Base-by-base conservation (phyloP, 169 alveolate genomes). In the Cytauxzoon felis region DNA sequence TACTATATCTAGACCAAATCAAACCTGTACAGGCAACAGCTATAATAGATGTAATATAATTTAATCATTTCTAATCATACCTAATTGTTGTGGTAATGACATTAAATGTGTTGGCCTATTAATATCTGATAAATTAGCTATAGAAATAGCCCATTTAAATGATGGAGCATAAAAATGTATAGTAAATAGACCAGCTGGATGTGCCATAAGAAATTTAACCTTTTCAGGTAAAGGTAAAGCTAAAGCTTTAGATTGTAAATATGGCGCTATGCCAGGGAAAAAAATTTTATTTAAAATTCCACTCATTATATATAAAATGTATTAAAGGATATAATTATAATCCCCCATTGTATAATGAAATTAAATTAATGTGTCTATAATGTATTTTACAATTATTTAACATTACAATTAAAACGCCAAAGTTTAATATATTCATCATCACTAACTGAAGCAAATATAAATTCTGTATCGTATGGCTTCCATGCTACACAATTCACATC, bases 121-220 rank as follows among this genome's bases (percentile, higher is more conserved):
- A 38, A 92, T 75, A 40, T 94, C 97, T 27, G 82, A 86, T 16
- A 94, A 38, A 69, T 94, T 94, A 8, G 98, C 96, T 26, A 93
- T 51, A 5, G 96, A 90, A 29, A 94, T 92, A 34, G 88, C 82
- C 98, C 98, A 94, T 62, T 94, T 94, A 58, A 92, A 89, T 5
- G 95, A 66, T 1, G 98, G 98, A 13, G 96, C 96, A 92, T 96
- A 94, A 69, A 94, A 94, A 83, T 90, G 95, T 42, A 92, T 93
- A 32, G 97, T 91, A 63, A 94, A 89, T 9, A 96, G 95, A 3
- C 98, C 98, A 13, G 98, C 97, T 0, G 96, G 95, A 49, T 92
- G 96, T 18, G 59, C 84, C 54, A 56, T 24, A 16, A 6, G 26
- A 19, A 9, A 23, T 47, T 76, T 76, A 21, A 47, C 57, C 21